These are phyloP conservation scores for Nemania abortiva DNA, from an alignment of 2,329 filamentous ascomycete genomes.

Conservation along the genomic window DNA sequence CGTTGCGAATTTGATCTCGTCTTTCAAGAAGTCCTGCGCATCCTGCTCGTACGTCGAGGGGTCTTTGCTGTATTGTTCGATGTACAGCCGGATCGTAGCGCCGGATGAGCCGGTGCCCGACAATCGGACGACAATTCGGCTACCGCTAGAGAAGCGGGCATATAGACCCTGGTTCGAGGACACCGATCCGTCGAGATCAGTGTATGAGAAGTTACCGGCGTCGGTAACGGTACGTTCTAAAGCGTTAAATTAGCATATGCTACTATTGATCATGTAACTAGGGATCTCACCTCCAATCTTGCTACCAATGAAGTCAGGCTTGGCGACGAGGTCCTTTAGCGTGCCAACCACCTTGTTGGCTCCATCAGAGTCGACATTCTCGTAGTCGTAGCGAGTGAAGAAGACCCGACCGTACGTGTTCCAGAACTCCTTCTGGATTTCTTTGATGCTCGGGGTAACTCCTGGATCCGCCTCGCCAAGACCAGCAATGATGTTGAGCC, in stretches of 20 bases:
- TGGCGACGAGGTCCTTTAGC: conserved; percentile 81
- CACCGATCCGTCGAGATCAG: conserved; percentile 96
- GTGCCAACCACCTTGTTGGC: conserved; percentile 90
- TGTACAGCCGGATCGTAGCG: conserved; percentile 95
- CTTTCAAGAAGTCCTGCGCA: conserved; percentile 93
- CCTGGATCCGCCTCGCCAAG: conserved; percentile 84
- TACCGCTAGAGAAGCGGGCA: conserved; percentile 93
- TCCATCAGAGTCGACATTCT: conserved; percentile 90
- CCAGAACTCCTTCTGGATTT: conserved; percentile 99
- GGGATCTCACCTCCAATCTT: conserved; percentile 71
- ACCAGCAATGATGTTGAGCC: conserved; percentile 98
- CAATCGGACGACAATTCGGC: conserved; percentile 92
- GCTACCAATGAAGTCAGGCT: conserved; percentile 82
- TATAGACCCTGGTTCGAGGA: conserved; percentile 96
- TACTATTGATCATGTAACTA: not conserved
- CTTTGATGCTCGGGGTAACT: conserved; percentile 89
- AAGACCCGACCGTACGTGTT: conserved; percentile 94
- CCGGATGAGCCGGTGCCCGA: conserved; percentile 96
- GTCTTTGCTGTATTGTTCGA: conserved; percentile 94
- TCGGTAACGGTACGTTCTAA: conserved; percentile 82
- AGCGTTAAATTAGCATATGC: conserved; percentile 9
- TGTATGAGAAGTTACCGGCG: conserved; percentile 98
- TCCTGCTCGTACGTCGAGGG: conserved; percentile 81
- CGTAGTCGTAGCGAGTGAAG: conserved; percentile 99
- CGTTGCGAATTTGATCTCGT: conserved; percentile 87